Percentiles rank a stretch among this genome's conserved stretches.
These are phyloP conservation scores for Syncephalastrum monosporum DNA, from an alignment of 371 early-diverging fungal species.

Conservation along the genomic window DNA sequence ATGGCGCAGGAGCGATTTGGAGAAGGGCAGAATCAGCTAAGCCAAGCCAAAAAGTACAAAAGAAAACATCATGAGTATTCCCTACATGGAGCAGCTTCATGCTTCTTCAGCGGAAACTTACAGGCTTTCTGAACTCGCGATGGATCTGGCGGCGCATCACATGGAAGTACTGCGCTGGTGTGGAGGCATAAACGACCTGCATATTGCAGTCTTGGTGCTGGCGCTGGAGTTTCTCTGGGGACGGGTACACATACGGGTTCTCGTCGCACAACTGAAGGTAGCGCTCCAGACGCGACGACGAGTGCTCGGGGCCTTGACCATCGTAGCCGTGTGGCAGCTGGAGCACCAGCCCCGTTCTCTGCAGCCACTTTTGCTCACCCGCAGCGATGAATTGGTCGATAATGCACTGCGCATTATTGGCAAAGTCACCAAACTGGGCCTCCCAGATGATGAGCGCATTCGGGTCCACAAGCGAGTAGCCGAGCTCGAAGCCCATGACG, in stretches of 20 bases:
- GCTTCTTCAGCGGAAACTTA: conserved; percentile 7
- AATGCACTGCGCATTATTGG: conserved; percentile 95
- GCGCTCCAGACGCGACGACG: conserved; percentile 91
- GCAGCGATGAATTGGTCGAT: conserved; percentile 97
- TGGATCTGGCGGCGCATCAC: conserved; percentile 92
- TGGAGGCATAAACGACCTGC: conserved; percentile 94
- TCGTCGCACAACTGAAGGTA: conserved; percentile 95
- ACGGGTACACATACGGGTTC: conserved; percentile 85
- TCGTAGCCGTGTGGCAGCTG: conserved; percentile 97
- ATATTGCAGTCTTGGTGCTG: conserved; percentile 98
- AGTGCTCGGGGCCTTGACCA: conserved; percentile 98
- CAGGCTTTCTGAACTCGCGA: conserved; percentile 96
- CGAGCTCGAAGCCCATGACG: conserved; percentile 95
- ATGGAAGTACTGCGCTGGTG: conserved; percentile 97
- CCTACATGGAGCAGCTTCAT: neutral
- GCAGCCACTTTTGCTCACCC: conserved; percentile 97
- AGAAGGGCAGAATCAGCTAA: conserved; percentile 80
- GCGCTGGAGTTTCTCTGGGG: conserved; percentile 76
- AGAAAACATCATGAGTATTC: neutral
- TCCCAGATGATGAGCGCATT: conserved; percentile 95
- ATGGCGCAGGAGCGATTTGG: conserved; percentile 93
- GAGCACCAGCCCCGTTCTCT: conserved; percentile 89
- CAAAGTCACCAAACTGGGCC: conserved; percentile 98
- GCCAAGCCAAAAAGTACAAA: neutral
- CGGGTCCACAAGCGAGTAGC: conserved; percentile 93